Evolutionary conservation across 2,329 filamentous ascomycete species (phyloP).

Genomic region (Pseudogymnoascus sp.): DNA sequence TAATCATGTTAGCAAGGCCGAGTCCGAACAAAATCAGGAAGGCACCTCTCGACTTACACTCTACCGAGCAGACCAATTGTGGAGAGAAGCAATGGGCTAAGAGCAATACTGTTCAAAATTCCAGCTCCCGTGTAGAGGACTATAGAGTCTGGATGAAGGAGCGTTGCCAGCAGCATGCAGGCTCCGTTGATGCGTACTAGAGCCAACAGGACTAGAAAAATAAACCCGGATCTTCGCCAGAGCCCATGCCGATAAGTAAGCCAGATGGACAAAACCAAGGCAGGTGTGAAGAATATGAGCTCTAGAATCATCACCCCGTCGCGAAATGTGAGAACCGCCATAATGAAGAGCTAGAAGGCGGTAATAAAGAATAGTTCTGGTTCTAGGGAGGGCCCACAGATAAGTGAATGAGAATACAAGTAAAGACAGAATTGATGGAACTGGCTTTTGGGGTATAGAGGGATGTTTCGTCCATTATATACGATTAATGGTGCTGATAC

Average conservation of each 20-base stretch:
- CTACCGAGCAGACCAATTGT: neutral
- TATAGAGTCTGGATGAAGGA: neutral
- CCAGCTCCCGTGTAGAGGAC: neutral
- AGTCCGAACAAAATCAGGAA: neutral
- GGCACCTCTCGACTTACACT: neutral
- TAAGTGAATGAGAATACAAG: too few species aligned
- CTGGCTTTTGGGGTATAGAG: too few species aligned
- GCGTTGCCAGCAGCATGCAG: neutral
- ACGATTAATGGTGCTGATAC: too few species aligned
- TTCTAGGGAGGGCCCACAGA: too few species aligned
- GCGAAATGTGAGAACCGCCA: too few species aligned
- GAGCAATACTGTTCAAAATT: neutral
- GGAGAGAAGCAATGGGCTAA: neutral
- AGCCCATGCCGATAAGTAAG: neutral
- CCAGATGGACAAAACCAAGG: neutral
- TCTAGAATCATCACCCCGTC: too few species aligned
- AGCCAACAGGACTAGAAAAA: neutral
- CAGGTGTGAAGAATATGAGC: too few species aligned
- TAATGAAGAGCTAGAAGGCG: too few species aligned
- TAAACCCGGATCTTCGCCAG: neutral
- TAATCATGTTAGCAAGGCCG: neutral
- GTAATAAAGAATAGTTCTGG: too few species aligned
- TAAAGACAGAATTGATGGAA: too few species aligned
- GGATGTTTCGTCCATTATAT: too few species aligned
- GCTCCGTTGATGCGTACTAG: neutral